phyloP scores from a whole-genome alignment of 179 eudicot species.

The Gypsophila paniculata region DNA sequence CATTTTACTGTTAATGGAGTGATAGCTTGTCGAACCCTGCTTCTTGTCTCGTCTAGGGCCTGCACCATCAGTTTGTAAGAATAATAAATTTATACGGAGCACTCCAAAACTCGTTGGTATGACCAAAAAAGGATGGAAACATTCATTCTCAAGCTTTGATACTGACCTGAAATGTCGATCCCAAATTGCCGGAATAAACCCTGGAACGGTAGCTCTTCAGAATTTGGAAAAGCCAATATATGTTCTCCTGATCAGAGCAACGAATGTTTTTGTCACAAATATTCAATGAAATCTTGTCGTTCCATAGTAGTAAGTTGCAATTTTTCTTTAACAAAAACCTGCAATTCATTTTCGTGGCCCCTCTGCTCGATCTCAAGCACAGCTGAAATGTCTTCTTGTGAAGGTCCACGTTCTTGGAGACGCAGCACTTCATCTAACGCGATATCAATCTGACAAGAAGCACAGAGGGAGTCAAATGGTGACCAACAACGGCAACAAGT shows the following conservation, averaged over 20 bases:
- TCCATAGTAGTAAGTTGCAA: not conserved
- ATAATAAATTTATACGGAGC: no score
- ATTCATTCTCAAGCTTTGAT: not conserved
- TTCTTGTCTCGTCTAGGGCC: conserved; percentile 61
- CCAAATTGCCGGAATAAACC: conserved; percentile 59
- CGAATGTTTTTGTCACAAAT: not conserved
- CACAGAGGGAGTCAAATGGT: not conserved
- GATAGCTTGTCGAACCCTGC: conserved; percentile 52
- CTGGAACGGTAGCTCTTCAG: conserved; percentile 77
- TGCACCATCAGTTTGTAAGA: conserved; percentile 19
- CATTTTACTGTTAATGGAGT: conserved; percentile 60
- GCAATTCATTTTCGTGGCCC: conserved; percentile 82
- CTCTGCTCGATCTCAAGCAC: conserved; percentile 91
- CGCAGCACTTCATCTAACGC: conserved; percentile 69
- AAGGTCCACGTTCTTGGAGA: conserved; percentile 83
- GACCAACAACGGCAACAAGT: no score
- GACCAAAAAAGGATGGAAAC: not conserved
- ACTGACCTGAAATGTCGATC: conserved; percentile 57
- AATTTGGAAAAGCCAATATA: conserved; percentile 69
- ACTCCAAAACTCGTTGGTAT: not conserved
- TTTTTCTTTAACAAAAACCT: conserved; percentile 34
- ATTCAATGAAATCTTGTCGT: not conserved
- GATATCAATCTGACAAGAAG: conserved; percentile 56
- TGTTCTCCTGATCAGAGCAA: conserved; percentile 51
- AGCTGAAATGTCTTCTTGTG: conserved; percentile 64